phyloP scores from a whole-genome alignment of 139 green algal genomes.

The Parachlorella kessleri region DNA sequence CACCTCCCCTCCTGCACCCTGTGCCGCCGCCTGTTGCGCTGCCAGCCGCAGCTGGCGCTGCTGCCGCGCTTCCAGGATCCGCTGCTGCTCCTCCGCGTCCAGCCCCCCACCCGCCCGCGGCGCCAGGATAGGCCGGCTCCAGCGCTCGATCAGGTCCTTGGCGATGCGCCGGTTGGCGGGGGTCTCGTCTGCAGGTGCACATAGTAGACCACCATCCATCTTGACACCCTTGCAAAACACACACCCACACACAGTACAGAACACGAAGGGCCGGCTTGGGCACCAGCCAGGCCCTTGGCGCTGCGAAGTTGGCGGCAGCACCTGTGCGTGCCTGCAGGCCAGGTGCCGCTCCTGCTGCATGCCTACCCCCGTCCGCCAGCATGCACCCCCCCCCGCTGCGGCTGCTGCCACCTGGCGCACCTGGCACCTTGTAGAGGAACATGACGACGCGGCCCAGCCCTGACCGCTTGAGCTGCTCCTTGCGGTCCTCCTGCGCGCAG shows the following conservation, averaged over 20 bases:
- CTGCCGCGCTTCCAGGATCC: slow-evolving; percentile 26
- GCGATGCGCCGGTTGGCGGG: slow-evolving; percentile 56
- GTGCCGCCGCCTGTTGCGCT: neutral
- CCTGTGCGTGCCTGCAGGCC: too few species aligned
- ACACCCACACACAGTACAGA: too few species aligned
- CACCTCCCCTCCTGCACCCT: neutral
- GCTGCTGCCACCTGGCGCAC: slow-evolving; percentile 9
- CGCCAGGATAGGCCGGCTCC: slow-evolving; percentile 71
- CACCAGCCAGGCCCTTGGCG: too few species aligned
- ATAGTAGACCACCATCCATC: too few species aligned
- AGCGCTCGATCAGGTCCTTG: slow-evolving; percentile 64
- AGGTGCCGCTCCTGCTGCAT: too few species aligned
- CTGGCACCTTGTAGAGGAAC: slow-evolving; percentile 72
- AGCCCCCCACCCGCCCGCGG: slow-evolving; percentile 21
- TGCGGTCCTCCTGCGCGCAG: slow-evolving; percentile 44
- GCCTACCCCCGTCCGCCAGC: too few species aligned
- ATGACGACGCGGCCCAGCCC: slow-evolving; percentile 65
- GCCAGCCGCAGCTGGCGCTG: slow-evolving; percentile 20
- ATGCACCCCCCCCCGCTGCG: neutral
- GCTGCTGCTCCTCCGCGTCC: slow-evolving; percentile 24
- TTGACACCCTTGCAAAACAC: too few species aligned
- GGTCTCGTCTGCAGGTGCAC: slow-evolving; percentile 54
- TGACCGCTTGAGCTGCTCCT: slow-evolving; percentile 70
- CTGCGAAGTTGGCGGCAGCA: too few species aligned
- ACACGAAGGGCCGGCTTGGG: too few species aligned